Evolutionary conservation across 2,329 filamentous ascomycete genomes (phyloP).

Genomic region (Xylariaceae sp.): DNA sequence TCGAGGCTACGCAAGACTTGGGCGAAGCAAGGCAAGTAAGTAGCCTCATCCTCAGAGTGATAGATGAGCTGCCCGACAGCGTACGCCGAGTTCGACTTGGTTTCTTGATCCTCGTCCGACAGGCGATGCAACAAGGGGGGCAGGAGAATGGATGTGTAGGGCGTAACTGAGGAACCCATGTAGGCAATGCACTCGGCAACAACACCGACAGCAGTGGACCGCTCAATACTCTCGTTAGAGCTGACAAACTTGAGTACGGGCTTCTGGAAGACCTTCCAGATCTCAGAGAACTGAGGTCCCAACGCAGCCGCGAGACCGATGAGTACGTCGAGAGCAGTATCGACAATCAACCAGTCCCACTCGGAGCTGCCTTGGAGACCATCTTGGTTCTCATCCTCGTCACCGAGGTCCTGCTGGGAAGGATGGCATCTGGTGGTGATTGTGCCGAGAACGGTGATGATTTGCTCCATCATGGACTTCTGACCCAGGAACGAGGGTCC

Average conservation of each 20-base stretch:
- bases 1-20: slow-evolving; percentile 81
- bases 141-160: slow-evolving; percentile 70
- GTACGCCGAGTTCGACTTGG: slow-evolving; percentile 93
- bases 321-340: slow-evolving; percentile 87
- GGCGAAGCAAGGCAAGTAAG: slow-evolving; percentile 69
- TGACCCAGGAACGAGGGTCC: slow-evolving; percentile 79
- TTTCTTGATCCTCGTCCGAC: slow-evolving; percentile 81
- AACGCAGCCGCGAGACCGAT: slow-evolving; percentile 79
- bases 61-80: slow-evolving; percentile 80
- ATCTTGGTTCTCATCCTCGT: slow-evolving; percentile 71
- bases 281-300: slow-evolving; percentile 72
- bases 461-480: slow-evolving; percentile 66
- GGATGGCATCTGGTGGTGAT: slow-evolving; percentile 88
- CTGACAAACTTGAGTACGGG: slow-evolving; percentile 81
- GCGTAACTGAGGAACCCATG: slow-evolving; percentile 76
- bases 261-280: slow-evolving; percentile 97
- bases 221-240: slow-evolving; percentile 80
- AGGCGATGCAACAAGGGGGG: slow-evolving; percentile 81
- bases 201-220: slow-evolving; percentile 83
- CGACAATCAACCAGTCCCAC: slow-evolving; percentile 95
- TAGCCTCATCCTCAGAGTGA: slow-evolving; percentile 69
- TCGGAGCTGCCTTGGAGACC: slow-evolving; percentile 76
- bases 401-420: slow-evolving; percentile 85
- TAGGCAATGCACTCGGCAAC: slow-evolving; percentile 86
- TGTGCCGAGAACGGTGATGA: slow-evolving; percentile 67